phyloP scores from a whole-genome alignment of 129 eudicot genomes.

The Escallonia rubra region DNA sequence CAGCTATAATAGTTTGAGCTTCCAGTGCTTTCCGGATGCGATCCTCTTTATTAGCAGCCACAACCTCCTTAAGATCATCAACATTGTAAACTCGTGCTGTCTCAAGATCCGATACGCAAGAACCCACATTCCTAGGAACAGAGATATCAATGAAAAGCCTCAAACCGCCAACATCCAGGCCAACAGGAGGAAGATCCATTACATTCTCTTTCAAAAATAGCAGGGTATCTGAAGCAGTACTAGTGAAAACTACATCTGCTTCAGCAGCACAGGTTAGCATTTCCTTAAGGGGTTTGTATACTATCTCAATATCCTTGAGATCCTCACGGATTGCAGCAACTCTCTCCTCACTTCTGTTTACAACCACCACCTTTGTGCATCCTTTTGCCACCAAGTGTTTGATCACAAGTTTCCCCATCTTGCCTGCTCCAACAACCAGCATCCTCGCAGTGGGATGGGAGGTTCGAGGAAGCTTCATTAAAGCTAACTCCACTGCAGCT shows the following conservation, averaged over 20 bases:
- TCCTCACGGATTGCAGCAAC: slow-evolving; percentile 72
- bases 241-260: slow-evolving; percentile 84
- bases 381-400: slow-evolving; percentile 90
- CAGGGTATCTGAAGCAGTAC: slow-evolving; percentile 83
- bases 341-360: slow-evolving; percentile 53
- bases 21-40: slow-evolving; percentile 77
- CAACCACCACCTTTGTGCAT: slow-evolving; percentile 72
- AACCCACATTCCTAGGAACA: slow-evolving; percentile 85
- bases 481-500: slow-evolving; percentile 85
- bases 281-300: slow-evolving; percentile 62
- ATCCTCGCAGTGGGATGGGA: slow-evolving; percentile 57
- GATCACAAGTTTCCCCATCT: slow-evolving; percentile 88
- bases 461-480: slow-evolving; percentile 74
- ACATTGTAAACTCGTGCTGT: slow-evolving; percentile 66
- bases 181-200: slow-evolving; percentile 57
- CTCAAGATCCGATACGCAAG: slow-evolving; percentile 70
- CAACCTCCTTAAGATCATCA: slow-evolving; percentile 90
- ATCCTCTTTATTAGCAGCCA: slow-evolving; percentile 87
- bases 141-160: slow-evolving; percentile 85
- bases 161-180: slow-evolving; percentile 46
- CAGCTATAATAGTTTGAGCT: slow-evolving; percentile 60
- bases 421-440: slow-evolving; percentile 85
- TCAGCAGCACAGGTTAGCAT: slow-evolving; percentile 64
- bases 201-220: slow-evolving; percentile 57
- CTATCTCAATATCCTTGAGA: slow-evolving; percentile 55